Evolutionary conservation across 116 monocot genomes (phyloP).

Genomic region (Cymodocea nodosa): DNA sequence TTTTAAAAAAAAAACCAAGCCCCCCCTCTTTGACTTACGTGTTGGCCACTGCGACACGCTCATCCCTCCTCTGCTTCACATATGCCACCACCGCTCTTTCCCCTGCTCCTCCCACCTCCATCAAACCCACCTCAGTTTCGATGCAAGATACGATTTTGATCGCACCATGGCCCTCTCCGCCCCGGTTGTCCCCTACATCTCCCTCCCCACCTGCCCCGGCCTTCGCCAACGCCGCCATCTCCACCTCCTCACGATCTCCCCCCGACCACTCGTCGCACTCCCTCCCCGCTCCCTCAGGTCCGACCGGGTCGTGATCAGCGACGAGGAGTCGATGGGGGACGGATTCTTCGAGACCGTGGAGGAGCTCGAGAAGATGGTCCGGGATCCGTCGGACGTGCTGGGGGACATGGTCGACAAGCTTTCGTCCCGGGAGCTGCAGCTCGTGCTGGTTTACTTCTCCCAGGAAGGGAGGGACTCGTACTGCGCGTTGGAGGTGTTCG

Average conservation of each 20-base stretch:
- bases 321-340: constrained; percentile 32
- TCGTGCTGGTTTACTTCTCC: constrained; percentile 83
- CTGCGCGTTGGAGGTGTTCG: constrained; percentile 92
- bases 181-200: background rate
- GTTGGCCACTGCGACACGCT: no score
- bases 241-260: background rate
- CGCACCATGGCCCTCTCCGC: constrained; percentile 11
- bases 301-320: constrained; percentile 25
- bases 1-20: no score
- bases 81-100: no score
- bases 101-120: background rate
- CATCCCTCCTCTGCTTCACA: no score
- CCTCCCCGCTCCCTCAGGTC: constrained; percentile 22
- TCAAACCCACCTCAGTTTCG: background rate
- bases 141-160: constrained; percentile 5
- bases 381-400: constrained; percentile 67
- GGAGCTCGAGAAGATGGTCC: constrained; percentile 70
- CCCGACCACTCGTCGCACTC: background rate
- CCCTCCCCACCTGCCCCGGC: constrained; percentile 1
- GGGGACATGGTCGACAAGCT: constrained; percentile 48
- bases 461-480: constrained; percentile 89
- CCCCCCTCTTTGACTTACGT: no score
- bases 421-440: constrained; percentile 73
- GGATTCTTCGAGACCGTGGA: constrained; percentile 63
- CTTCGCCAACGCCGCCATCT: background rate